Evolutionary conservation across 2,329 filamentous ascomycete species (phyloP), one percentile per base, ranked within the genome.

Genomic region (Penicillium italicum): DNA sequence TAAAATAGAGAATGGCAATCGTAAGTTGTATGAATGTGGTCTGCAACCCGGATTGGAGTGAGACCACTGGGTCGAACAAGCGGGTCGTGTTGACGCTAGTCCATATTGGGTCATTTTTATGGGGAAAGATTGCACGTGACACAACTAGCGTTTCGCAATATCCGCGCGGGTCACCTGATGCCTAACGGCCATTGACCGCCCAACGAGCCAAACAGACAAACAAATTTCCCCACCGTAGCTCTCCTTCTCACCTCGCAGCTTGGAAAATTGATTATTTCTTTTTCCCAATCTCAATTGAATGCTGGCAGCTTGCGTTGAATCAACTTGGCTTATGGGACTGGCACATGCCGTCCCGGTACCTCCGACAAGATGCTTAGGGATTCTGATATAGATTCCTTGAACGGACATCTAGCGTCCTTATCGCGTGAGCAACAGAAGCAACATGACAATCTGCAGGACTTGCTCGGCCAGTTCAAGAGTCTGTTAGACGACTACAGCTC

Each of bases 401-500:
- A 57, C 43, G 52, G 45, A 22, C 58, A 65, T 26, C 53, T 65
- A 14, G 46, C 42, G 45, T 51, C 56, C 34, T 56, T 65, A 31
- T 63, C 62, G 0, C 56, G 47, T 8, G 65, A 69, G 11, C 68
- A 65, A 24, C 59, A 70, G 34, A 62, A 58, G 20, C 65, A 72
- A 46, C 66, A 72, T 62, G 59, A 70, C 12, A 66, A 65, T 33
- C 50, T 72, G 1, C 66, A 70, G 24, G 48, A 50, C 5, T 58
- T 80, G 1, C 62, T 80, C 4, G 60, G 69, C 12, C 72, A 75
- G 34, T 77, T 80, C 57, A 67, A 69, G 5, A 66, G 71, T 33
- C 72, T 85, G 7, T 69, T 85, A n/a, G 74, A 78, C 7, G 76
- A 79, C 55, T 85, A 85, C 69, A 80, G 75, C 55, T 73, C 75